Evolutionary conservation across 2,329 filamentous ascomycete genomes (phyloP).

Genomic region (Cercospora brassicicola): DNA sequence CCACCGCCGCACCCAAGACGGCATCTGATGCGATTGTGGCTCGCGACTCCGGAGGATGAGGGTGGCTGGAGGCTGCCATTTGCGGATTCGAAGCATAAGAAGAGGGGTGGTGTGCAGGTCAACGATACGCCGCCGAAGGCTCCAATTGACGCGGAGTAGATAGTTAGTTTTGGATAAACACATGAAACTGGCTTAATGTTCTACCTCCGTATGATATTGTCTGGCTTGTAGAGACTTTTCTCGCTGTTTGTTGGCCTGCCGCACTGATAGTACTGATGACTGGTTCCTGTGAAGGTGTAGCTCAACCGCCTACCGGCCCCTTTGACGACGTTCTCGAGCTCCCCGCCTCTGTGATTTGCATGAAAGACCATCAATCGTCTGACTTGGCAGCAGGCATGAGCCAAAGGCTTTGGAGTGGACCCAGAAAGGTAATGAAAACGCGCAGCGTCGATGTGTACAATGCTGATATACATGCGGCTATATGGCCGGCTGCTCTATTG

Average conservation of each 20-base stretch:
- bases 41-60: conserved; percentile 76
- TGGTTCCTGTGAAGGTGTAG: not conserved
- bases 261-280: not conserved
- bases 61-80: conserved; percentile 85
- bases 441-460: not conserved
- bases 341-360: not conserved
- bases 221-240: not conserved
- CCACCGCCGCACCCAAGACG: conserved; percentile 68
- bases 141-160: conserved; percentile 73
- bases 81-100: conserved; percentile 77
- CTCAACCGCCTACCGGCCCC: not conserved
- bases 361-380: not conserved
- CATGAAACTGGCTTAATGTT: not conserved
- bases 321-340: not conserved
- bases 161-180: not conserved
- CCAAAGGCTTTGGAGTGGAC: not conserved
- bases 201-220: not conserved
- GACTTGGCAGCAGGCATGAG: not conserved
- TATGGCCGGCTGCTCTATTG: not conserved
- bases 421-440: not conserved
- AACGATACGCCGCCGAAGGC: conserved; percentile 74
- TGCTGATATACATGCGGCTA: not conserved
- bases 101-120: conserved; percentile 85
- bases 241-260: not conserved
- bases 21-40: conserved; percentile 81